Evolutionary conservation across 495 filamentous ascomycete species (phyloP), one percentile per base, ranked within the genome.

Genomic region (Podospora anserina): DNA sequence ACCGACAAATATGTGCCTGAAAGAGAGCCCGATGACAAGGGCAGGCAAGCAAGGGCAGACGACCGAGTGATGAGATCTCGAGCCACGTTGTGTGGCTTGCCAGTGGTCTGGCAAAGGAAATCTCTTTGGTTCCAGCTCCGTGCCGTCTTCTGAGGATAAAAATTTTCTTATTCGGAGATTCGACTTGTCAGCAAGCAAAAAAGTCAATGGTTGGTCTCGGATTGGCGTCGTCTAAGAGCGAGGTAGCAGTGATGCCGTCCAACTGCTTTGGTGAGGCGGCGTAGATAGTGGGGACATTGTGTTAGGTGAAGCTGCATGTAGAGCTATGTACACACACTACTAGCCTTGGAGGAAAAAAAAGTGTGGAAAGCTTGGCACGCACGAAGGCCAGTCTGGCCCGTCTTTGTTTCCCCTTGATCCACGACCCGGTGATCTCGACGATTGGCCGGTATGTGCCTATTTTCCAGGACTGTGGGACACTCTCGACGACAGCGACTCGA

Each of bases 341-440:
- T 16, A 49, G 39, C 13, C 39, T 49, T 49, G 39, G 13, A 49
- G 2, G 13, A 18, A 16, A 49, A 49, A 49, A 49, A 49, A 16
- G 39, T 18, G 15, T 11, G 39, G 39, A 49, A 49, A 16, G 15
- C 39, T 49, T 18, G 39, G 39, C 39, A 49, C 39, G 39, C 39
- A 49, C 39, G 39, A 49, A 49, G 39, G 39, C 39, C 39, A 49
- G 39, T 18, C 39, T 49, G 39, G 39, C 39, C 39, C 39, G 15
- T 49, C 39, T 49, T 49, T 49, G 39, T 18, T 49, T 49, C 39
- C 39, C 39, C 28, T 19, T 23, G 26, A 59, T 63, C 30, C 44
- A 61, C 62, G 64, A 71, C 66, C 69, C 64, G 63, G 67, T 74
- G 70, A 74, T 74, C 72, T 71, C 20, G 70, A 68, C 62, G 66